Evolutionary conservation across 768 basidiomycete genomes (phyloP), one percentile per base, ranked within the genome.

Genomic region (Naganishia friedmannii): DNA sequence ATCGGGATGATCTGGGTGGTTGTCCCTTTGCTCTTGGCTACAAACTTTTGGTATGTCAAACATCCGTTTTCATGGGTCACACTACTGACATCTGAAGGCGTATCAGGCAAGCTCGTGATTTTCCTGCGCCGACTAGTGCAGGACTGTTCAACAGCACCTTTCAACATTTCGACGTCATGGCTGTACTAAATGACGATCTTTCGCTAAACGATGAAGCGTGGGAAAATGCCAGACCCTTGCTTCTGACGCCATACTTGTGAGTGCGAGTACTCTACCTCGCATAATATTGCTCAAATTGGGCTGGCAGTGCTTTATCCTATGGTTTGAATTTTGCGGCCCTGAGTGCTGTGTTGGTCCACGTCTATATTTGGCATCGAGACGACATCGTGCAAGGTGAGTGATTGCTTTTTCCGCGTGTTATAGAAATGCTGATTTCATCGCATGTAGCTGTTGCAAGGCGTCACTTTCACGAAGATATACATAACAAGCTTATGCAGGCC

Each of bases 211-310:
- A 76, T 23, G 74, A 73, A 56, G 78, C 76, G 7, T 82, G 77
- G 76, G 81, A 79, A n/a, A 68, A 69, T 9, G 74, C 74, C 0
- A 71, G 69, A 48, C 81, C 81, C 0, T 67, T 82, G 0, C 70
- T 82, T 1, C 72, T 82, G 12, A 81, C 81, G 5, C 81, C 81
- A 7, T 80, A 79, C 58, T 82, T 82, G 79, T 80, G 26, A 73
- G 78, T 71, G 32, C 34, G 39, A 21, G 2, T 21, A 42, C 2
- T 34, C 34, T 23, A 26, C 12, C n/a, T 17, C 13, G 53, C 8
- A 8, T 34, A 21, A 7, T 5, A n/a, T 8, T 28, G 15, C 46
- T 42, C 23, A 31, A 46, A 0, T 15, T 23, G 29, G 3, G n/a
- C 23, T 58, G 45, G 66, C 54, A 79, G 79, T 65, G 81, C 80